phyloP scores from a whole-genome alignment of 2,329 filamentous ascomycete species.

The Meredithiella fracta region DNA sequence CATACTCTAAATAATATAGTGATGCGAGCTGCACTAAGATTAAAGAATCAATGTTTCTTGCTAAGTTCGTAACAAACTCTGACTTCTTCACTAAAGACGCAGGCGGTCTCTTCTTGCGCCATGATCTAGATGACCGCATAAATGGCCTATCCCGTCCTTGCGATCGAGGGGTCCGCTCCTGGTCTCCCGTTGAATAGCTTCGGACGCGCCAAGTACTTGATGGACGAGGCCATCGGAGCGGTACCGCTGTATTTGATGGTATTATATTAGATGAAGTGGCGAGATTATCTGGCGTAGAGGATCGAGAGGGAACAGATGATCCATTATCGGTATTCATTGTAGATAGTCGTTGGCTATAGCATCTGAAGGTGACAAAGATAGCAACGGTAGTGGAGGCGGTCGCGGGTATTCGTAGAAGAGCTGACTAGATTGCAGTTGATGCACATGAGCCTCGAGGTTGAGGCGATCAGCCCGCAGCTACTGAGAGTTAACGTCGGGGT shows the following conservation, averaged over 20 bases:
- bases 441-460: no score
- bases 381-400: no score
- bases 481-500: no score
- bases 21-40: constrained; percentile 48
- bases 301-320: constrained; percentile 1
- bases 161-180: neutral
- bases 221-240: constrained; percentile 5
- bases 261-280: neutral
- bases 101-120: constrained; percentile 22
- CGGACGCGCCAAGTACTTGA: constrained; percentile 6
- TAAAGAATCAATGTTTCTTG: constrained; percentile 43
- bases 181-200: constrained; percentile 6
- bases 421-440: no score
- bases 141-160: constrained; percentile 7
- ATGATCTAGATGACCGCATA: constrained; percentile 18
- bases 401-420: no score
- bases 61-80: constrained; percentile 42
- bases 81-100: constrained; percentile 39
- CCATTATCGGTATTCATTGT: constrained; percentile 8
- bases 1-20: constrained; percentile 55
- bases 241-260: constrained; percentile 8
- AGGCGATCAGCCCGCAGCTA: no score
- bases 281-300: neutral
- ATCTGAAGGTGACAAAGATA: neutral
- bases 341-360: neutral